Percentiles rank a stretch among this genome's conserved stretches.
phyloP scores from a whole-genome alignment of 2,329 filamentous ascomycete species.

The Scolecobasidium constrictum region DNA sequence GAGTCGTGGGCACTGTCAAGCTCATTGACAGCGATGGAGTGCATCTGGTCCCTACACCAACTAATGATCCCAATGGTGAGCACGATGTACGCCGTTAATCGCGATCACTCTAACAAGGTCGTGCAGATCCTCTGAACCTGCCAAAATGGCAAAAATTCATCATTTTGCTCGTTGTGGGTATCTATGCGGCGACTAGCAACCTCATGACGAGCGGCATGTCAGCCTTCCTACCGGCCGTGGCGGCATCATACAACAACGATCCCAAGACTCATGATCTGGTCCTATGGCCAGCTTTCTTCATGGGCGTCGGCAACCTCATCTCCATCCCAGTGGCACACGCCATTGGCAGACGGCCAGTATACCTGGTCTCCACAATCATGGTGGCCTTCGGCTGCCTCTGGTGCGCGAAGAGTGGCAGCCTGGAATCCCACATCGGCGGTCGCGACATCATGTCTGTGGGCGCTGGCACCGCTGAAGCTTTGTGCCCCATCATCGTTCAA shows the following conservation, averaged over 20 bases:
- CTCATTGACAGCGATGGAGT: neutral
- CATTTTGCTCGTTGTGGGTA: neutral
- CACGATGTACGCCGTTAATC: too few relatives aligned
- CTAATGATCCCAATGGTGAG: neutral
- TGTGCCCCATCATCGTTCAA: slow-evolving; percentile 28
- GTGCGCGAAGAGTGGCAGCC: neutral
- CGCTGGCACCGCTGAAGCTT: slow-evolving; percentile 24
- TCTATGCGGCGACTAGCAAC: neutral
- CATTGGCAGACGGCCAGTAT: neutral
- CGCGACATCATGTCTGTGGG: neutral
- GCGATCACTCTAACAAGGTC: too few relatives aligned
- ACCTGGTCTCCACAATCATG: neutral
- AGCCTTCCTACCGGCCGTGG: neutral
- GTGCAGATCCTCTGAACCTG: neutral
- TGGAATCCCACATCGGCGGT: neutral
- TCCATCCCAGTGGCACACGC: neutral
- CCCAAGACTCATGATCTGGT: neutral
- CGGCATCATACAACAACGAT: neutral
- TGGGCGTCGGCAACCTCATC: neutral
- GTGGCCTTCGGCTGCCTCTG: neutral
- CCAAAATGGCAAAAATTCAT: neutral
- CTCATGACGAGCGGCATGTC: neutral
- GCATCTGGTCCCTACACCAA: neutral
- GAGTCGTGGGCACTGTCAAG: neutral
- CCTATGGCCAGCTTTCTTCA: neutral